Evolutionary conservation across 495 filamentous ascomycete species (phyloP), one percentile per base, ranked within the genome.

Genomic region (Aspergillus asperescens): DNA sequence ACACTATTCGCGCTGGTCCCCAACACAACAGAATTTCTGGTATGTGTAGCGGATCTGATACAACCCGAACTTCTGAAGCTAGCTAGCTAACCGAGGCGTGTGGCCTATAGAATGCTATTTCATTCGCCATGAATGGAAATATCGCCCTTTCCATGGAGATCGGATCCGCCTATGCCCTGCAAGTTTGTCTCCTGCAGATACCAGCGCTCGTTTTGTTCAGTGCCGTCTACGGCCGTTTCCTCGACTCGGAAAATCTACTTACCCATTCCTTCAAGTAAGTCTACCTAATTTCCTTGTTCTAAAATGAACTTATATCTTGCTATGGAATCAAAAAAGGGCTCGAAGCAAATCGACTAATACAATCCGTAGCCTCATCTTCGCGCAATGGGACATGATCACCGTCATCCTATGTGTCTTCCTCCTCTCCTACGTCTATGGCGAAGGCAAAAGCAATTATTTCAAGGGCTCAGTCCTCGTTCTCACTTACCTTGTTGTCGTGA

Each of bases 91-190:
- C 63, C 10, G 23, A 38, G 40, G 44, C 7, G 19, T 45, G 38
- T 61, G 40, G 44, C 7, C 20, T 45, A 40, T 61, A 93, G 88
- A 99, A 99, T 65, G 93, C 94, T 62, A 97, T 99, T 50, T 96
- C 90, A 2, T 99, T 99, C 67, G 93, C 93, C 37, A 99, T 99
- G 94, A 97, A 99, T 61, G 93, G 93, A n/a, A 99, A 99, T 69
- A 97, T 99, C 63, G 93, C 93, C 0, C 77, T 99, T 22, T 95
- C 89, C 35, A 97, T 99, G 94, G 93, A 99, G 65, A 97, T 99
- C 56, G 93, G 93, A 57, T 95, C 90, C 1, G 92, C 92, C 27
- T 99, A 99, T 59, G 94, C 94, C 6, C 77, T 99, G 32, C 93
- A 99, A 67, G 93, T 99, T 50, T 96, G 90, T 68, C 81, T 99